These are phyloP conservation scores for Tulasnella sp. DNA, from an alignment of 768 basidiomycete species.

Conservation along the genomic window DNA sequence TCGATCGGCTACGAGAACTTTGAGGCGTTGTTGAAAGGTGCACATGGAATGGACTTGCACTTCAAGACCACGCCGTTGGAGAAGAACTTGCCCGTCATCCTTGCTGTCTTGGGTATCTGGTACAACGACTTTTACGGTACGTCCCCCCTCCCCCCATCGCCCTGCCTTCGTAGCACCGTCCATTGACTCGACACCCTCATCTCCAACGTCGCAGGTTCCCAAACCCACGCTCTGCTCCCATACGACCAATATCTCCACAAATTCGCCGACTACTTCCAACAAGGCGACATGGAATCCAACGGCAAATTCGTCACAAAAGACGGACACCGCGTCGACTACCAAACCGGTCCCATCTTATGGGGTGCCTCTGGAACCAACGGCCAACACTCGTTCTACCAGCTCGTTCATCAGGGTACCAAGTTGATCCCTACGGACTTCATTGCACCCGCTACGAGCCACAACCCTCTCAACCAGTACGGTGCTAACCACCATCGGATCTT, in stretches of 20 bases:
- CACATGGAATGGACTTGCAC: slow-evolving; percentile 96
- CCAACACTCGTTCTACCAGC: slow-evolving; percentile 99
- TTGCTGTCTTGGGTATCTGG: slow-evolving; percentile 91
- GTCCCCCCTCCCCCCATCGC: not conserved
- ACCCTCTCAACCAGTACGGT: slow-evolving; percentile 58
- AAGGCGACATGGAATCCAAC: slow-evolving; percentile 99
- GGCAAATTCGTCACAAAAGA: slow-evolving; percentile 94
- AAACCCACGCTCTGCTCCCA: slow-evolving; percentile 90
- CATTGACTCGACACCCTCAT: not conserved
- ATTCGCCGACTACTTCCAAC: slow-evolving; percentile 99
- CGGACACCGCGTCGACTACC: slow-evolving; percentile 86
- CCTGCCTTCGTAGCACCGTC: not conserved
- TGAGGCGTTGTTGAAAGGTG: slow-evolving; percentile 78
- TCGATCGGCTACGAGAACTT: slow-evolving; percentile 94
- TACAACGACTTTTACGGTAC: slow-evolving; percentile 95
- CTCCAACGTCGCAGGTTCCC: slow-evolving; percentile 48
- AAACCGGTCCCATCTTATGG: slow-evolving; percentile 99
- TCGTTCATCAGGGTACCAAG: slow-evolving; percentile 91
- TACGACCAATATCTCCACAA: slow-evolving; percentile 99
- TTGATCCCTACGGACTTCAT: slow-evolving; percentile 88
- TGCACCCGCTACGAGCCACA: slow-evolving; percentile 80
- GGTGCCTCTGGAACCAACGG: slow-evolving; percentile 97
- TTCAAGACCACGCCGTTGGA: slow-evolving; percentile 85
- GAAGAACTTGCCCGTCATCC: slow-evolving; percentile 82
- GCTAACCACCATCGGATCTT: slow-evolving; percentile 97